A percentile compares a stretch with the other conserved stretches of the same genome.
Evolutionary conservation across 2,329 filamentous ascomycete genomes (phyloP).

Genomic region (Trichoderma citrinoviride): DNA sequence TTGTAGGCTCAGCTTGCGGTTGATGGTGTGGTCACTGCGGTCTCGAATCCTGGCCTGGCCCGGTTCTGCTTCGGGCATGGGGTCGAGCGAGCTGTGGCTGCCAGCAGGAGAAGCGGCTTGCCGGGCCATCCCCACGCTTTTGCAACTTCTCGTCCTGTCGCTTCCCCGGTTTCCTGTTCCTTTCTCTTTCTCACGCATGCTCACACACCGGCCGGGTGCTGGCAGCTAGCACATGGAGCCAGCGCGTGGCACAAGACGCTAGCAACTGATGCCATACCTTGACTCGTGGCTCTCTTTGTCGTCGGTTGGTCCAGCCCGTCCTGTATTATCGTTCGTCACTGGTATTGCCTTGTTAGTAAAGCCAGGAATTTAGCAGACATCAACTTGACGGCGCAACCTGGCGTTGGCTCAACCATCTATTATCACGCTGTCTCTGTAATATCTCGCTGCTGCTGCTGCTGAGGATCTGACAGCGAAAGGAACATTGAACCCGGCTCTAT

Average conservation of each 20-base stretch:
- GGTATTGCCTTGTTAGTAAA: too few species aligned
- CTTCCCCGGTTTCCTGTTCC: not conserved
- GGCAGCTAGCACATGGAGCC: not conserved
- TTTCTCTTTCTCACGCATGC: not conserved
- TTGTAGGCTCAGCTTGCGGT: conserved; percentile 8
- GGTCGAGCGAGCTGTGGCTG: not conserved
- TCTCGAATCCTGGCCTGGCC: conserved; percentile 6
- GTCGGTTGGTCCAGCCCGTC: not conserved
- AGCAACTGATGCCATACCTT: not conserved
- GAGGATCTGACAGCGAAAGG: not conserved
- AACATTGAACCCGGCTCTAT: not conserved
- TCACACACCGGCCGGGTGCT: not conserved
- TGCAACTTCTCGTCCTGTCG: not conserved
- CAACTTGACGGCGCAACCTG: too few species aligned
- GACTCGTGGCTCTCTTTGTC: not conserved
- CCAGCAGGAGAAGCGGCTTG: not conserved
- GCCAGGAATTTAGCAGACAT: too few species aligned
- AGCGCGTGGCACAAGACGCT: not conserved
- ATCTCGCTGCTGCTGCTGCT: not conserved
- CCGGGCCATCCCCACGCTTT: conserved; percentile 17
- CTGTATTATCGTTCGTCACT: too few species aligned
- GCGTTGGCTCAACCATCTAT: too few species aligned
- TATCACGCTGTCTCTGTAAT: not conserved
- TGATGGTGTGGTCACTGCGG: conserved; percentile 13
- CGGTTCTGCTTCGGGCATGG: conserved; percentile 15